A percentile compares a stretch with the other conserved stretches of the same genome.
Conservation (phyloP, 495 filamentous ascomycete species). For the Collariella sp. region DNA sequence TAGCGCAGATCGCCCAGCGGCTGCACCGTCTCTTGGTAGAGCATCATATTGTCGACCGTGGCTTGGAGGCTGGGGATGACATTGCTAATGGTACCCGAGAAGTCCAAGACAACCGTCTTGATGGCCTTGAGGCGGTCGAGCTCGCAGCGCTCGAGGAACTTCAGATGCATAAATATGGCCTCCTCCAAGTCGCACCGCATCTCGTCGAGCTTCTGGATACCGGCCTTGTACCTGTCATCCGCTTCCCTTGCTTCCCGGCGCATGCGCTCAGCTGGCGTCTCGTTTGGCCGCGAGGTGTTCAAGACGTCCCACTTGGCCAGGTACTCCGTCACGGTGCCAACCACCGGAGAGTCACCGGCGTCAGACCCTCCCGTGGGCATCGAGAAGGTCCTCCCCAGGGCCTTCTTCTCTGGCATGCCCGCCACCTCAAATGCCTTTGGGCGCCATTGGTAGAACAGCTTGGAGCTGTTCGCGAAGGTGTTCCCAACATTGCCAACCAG, state of each 20-base stretch:
- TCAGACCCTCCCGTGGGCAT: constrained; percentile 44
- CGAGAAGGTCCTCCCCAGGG: constrained; percentile 62
- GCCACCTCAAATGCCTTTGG: constrained; percentile 81
- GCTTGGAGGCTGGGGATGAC: constrained; percentile 94
- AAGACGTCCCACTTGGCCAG: constrained; percentile 85
- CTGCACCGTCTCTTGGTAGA: constrained; percentile 97
- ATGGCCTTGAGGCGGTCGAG: constrained; percentile 93
- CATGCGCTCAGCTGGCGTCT: constrained; percentile 78
- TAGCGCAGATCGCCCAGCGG: constrained; percentile 87
- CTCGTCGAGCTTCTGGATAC: constrained; percentile 74
- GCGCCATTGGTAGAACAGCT: constrained; percentile 95
- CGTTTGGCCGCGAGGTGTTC: constrained; percentile 74
- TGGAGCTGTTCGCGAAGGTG: constrained; percentile 93
- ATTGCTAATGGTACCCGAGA: constrained; percentile 95
- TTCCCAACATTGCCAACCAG: constrained; percentile 90
- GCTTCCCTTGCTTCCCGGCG: constrained; percentile 83
- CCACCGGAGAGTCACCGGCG: constrained; percentile 59
- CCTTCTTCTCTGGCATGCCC: constrained; percentile 80
- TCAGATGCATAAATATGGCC: constrained; percentile 81
- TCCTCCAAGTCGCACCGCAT: constrained; percentile 92
- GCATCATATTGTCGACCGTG: constrained; percentile 94
- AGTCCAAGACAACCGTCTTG: constrained; percentile 94
- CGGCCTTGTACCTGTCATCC: constrained; percentile 86
- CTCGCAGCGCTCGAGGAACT: constrained; percentile 97
- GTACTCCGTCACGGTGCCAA: constrained; percentile 76